phyloP scores from a whole-genome alignment of 768 basidiomycete species.

The Coprinellus micaceus region DNA sequence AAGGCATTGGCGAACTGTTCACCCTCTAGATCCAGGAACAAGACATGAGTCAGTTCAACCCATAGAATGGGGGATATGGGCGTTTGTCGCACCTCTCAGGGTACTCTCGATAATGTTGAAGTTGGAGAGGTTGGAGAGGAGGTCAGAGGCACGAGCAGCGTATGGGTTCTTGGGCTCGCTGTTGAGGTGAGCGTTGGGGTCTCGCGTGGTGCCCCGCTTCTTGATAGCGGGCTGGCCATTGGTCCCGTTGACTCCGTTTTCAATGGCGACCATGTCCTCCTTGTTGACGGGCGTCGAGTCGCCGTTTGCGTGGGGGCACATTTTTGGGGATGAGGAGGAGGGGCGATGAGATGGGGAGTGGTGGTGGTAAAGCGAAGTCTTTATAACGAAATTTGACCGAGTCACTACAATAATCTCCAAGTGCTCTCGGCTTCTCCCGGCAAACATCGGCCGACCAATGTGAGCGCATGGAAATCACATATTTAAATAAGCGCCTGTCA shows the following conservation, averaged over 20 bases:
- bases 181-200: slow-evolving; percentile 31
- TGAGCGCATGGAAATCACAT: too few species aligned
- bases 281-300: slow-evolving; percentile 42
- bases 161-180: slow-evolving; percentile 68
- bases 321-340: slow-evolving; percentile 27
- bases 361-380: slow-evolving; percentile 11
- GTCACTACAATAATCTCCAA: too few species aligned
- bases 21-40: slow-evolving; percentile 73
- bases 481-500: background rate
- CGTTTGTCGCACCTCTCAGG: slow-evolving; percentile 66
- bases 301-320: slow-evolving; percentile 63
- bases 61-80: too few species aligned
- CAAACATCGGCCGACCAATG: too few species aligned
- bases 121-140: slow-evolving; percentile 88
- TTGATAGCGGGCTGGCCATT: slow-evolving; percentile 10
- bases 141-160: slow-evolving; percentile 85
- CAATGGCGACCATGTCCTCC: slow-evolving; percentile 69
- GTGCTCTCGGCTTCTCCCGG: slow-evolving; percentile 1
- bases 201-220: slow-evolving; percentile 41
- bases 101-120: slow-evolving; percentile 98
- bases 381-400: slow-evolving; percentile 1
- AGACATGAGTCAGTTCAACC: slow-evolving; percentile 12
- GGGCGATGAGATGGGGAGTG: slow-evolving; percentile 10
- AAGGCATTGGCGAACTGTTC: slow-evolving; percentile 99
- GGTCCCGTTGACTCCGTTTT: slow-evolving; percentile 31